phyloP scores from a whole-genome alignment of 1,284 basidiomycete genomes.

The Marasmius oreades region DNA sequence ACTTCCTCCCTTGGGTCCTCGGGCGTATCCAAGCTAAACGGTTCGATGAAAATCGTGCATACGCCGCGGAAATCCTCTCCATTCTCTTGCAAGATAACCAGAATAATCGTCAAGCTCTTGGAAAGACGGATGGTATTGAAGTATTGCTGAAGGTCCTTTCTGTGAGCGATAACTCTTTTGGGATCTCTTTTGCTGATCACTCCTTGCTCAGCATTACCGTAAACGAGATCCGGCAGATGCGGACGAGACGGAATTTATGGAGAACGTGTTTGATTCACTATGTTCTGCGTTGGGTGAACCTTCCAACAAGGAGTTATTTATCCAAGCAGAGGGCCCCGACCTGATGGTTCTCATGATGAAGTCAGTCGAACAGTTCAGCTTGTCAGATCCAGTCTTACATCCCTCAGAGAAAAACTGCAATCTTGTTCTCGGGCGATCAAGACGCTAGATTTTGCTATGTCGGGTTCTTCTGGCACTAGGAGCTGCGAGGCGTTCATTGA shows the following conservation, averaged over 20 bases:
- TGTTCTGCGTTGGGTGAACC: conserved; percentile 80
- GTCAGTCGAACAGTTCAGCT: conserved; percentile 39
- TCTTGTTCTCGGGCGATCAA: conserved; percentile 84
- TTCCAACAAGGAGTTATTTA: conserved; percentile 77
- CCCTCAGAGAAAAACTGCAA: conserved; percentile 73
- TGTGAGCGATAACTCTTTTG: conserved; percentile 44
- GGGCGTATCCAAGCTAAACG: conserved; percentile 69
- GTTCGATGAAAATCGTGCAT: conserved; percentile 84
- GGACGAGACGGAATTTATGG: conserved; percentile 97
- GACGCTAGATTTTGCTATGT: conserved; percentile 87
- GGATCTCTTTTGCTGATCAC: conserved; percentile 5
- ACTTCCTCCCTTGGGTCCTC: conserved; percentile 78
- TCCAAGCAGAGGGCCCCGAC: conserved; percentile 92
- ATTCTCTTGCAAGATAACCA: conserved; percentile 81
- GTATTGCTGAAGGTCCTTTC: conserved; percentile 74
- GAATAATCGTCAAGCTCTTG: conserved; percentile 61
- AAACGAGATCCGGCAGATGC: conserved; percentile 77
- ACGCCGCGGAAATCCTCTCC: conserved; percentile 85
- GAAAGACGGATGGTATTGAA: conserved; percentile 79
- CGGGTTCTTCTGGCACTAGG: conserved; percentile 69
- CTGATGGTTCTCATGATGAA: conserved; percentile 97
- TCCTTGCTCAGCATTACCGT: conserved; percentile 71
- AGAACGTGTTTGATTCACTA: conserved; percentile 89
- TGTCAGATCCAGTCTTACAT: conserved; percentile 11
- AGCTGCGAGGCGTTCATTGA: conserved; percentile 90